These are phyloP conservation scores for Diacronema lutheri DNA, from an alignment of 78 protist species.

Conservation along the genomic window DNA sequence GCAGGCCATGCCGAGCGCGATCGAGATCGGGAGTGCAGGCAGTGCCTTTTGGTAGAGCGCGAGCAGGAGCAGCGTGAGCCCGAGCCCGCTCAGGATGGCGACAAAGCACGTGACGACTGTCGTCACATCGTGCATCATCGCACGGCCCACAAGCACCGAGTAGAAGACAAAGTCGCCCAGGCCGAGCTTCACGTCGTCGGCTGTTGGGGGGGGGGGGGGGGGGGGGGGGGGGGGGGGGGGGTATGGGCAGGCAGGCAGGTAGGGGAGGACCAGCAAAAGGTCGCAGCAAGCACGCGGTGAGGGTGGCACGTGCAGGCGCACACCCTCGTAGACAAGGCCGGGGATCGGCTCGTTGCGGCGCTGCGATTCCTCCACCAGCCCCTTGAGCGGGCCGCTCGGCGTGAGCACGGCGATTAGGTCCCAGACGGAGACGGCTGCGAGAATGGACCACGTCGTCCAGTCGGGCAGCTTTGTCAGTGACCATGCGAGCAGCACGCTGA, in stretches of 20 bases:
- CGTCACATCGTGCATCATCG: constrained; percentile 21
- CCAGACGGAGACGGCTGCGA: constrained; percentile 76
- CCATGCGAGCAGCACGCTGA: constrained; percentile 64
- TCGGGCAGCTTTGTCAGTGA: constrained; percentile 78
- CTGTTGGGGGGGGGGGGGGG: not conserved
- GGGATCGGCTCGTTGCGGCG: constrained; percentile 89
- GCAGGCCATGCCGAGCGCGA: constrained; percentile 74
- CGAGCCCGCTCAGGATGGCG: constrained; percentile 81
- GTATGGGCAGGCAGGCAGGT: no score
- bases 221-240: not conserved
- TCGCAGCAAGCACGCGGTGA: not conserved
- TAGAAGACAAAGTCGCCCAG: constrained; percentile 97
- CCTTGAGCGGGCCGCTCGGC: constrained; percentile 89
- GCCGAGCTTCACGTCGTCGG: constrained; percentile 82
- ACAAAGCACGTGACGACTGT: constrained; percentile 75
- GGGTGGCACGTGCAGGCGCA: not conserved
- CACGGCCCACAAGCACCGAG: constrained; percentile 73
- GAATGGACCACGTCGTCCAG: constrained; percentile 90
- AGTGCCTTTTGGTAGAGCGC: constrained; percentile 79
- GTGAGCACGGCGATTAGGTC: constrained; percentile 36
- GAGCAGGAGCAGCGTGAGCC: constrained; percentile 70
- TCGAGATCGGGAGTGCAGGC: constrained; percentile 96
- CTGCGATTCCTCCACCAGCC: constrained; percentile 86
- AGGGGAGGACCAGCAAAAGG: not conserved
- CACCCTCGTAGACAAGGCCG: constrained; percentile 75